Conservation (phyloP, 2,329 filamentous ascomycete genomes). For the Echinosphaeria canescens region DNA sequence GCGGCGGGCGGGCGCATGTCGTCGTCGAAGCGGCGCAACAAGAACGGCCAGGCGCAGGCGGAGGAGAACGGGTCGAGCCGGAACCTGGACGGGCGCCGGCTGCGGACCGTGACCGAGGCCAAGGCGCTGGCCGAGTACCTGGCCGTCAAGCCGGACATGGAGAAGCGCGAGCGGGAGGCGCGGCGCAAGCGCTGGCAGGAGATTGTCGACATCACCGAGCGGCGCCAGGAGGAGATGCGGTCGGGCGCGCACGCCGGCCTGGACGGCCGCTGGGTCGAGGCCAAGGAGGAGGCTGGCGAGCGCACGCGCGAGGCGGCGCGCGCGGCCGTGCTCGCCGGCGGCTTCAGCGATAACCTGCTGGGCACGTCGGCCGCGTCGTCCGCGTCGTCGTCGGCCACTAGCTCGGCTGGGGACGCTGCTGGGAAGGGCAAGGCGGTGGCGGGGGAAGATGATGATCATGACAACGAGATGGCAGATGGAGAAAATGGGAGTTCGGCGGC, state of each 20-base stretch:
- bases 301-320: conserved; percentile 59
- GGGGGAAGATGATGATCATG: conserved; percentile 13
- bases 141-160: conserved; percentile 93
- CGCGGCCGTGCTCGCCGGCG: conserved; percentile 43
- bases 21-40: conserved; percentile 70
- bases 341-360: conserved; percentile 36
- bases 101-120: conserved; percentile 85
- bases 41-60: too few relatives aligned
- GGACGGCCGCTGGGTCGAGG: conserved; percentile 87
- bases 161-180: conserved; percentile 77
- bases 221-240: conserved; percentile 63
- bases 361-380: conserved; percentile 26
- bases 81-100: conserved; percentile 74
- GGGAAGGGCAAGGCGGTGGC: conserved; percentile 15
- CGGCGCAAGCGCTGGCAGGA: conserved; percentile 70
- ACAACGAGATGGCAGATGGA: too few relatives aligned
- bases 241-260: conserved; percentile 49
- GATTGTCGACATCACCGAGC: conserved; percentile 68
- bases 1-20: conserved; percentile 97
- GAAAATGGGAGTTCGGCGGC: too few relatives aligned
- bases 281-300: conserved; percentile 77
- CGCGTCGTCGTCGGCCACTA: too few relatives aligned
- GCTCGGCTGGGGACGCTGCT: conserved; percentile 14
- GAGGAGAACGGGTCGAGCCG: conserved; percentile 81
- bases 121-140: conserved; percentile 91